Base-by-base conservation (phyloP, 148 eudicot species). In the Chenopodium suecicum region DNA sequence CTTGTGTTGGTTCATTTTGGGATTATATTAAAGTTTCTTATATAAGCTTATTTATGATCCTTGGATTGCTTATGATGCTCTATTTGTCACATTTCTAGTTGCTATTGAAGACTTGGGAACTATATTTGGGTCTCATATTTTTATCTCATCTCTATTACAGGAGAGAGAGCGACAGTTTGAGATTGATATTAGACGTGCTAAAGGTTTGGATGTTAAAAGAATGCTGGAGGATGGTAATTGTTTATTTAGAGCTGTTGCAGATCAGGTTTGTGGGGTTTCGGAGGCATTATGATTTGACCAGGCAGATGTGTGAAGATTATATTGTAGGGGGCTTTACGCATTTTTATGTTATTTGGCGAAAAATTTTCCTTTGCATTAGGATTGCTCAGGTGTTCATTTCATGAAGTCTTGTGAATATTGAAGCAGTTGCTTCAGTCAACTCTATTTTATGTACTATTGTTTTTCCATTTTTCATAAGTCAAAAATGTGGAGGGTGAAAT, bases 261-360 rank as follows among this genome's bases (percentile, higher is more conserved):
- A 96, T 87, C 99, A 94, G 89, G 97, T 96, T 4, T 96, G 94
- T 84, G 99, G 99, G 48, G 99, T 94, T 82, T 88, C 97, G 32
- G 99, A 96, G 76, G 81, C 82, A 41, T 27, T 92, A 96, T 90
- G 98, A 96, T 87, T 87, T 92, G 89, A 87, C 91, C 73, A 92
- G 99, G 83, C 99, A 96, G 86, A 94, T 96, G 99, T 92, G 95
- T 91, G 90, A 94, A 54, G 99, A 96, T 86, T 96, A 96, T 84
- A 96, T 96, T 98, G 99, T 96, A 92, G 25, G 82, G 4, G 12
- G 6, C 75, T 20, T 50, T 68, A 17, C 65, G 22, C 25, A 7
- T 27, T 46, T 56, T 56, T 56, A 56, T 56, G 62, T 64, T 50
- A 32, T 50, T 20, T 58, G 6, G 0, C 29, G 5, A 37, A 37